Base-by-base conservation (phyloP, 768 basidiomycete genomes). In the Cyclocybe cylindracea region DNA sequence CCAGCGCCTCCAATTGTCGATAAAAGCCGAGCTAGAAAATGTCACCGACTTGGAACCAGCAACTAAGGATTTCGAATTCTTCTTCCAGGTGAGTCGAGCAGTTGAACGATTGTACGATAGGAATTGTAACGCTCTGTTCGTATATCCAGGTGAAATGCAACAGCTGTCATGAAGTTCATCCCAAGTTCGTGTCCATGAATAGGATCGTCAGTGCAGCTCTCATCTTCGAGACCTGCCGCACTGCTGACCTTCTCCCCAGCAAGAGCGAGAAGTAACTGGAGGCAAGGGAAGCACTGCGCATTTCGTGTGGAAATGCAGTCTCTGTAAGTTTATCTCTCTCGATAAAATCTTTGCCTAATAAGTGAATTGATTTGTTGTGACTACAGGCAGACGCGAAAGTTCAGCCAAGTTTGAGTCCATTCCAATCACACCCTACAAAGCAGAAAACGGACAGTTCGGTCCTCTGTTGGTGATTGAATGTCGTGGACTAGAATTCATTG, bases 21-120 rank as follows among this genome's bases (percentile, higher is more conserved):
- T 90, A 66, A 84, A 85, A 69, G 91, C 91, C 9, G 87, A 89
- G 3, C 77, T 94, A 39, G 89, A 93, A 65, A 86, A 88, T 57
- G 83, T 92, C 53, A 87, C 89, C 7, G 73, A 82, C 59, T 71
- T 94, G 29, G 70, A 71, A 44, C 91, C 91, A 31, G 77, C 79
- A n/a, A 67, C 74, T 3, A 76, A 84, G 31, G 79, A 85, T 56
- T 94, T 88, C 58, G 87, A 91, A 51, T 94, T 82, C 66, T 86
- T 87, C 75, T 93, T 94, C 74, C 66, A 86, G 75, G 90, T 89
- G 44, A n/a, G 53, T 29, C 32, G 41, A 32, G 39, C 32, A 31
- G n/a, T 44, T 32, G 39, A 50, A 33, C 53, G 49, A 37, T 46
- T 52, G n/a, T 33, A 14, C 16, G 42, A 42, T 45, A 16, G 36